Base-by-base conservation (phyloP, 2,329 filamentous ascomycete genomes). In the Phaeosphaeriaceae sp. region DNA sequence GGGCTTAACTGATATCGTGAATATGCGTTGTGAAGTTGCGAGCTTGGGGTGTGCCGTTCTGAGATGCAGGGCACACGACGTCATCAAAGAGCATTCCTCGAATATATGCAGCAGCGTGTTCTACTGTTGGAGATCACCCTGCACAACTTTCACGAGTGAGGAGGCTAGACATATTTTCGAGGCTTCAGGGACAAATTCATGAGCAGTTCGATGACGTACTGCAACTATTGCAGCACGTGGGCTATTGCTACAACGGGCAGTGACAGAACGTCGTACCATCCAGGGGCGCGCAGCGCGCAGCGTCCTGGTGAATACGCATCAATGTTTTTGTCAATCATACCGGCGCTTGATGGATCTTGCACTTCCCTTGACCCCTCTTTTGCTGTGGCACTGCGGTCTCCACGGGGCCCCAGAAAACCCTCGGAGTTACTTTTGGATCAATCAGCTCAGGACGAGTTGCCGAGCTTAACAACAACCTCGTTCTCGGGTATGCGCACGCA, bases 391-490 rank as follows among this genome's bases (percentile, higher is more conserved):
- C 27, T 15, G 21, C 52, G 31, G 33, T 24, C 52, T 54, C 45
- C 45, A 54, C 45, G 22, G 33, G 36, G 52, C 22, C 22, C 45
- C 25, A 40, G 36, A 36, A 48, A 42, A 55, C 52, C 68, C 68
- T 69, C 67, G 69, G 69, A 71, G 59, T 68, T 63, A 54, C 57
- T 19, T 19, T 41, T 47, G 52, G 48, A 53, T 62, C 60, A 62
- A 22, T 48, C 21, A 17, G 47, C 53, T 54, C 31, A 62, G 54
- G 58, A 55, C 56, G 20, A 60, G 61, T 44, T 67, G 45, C 45
- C 71, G 71, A 73, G 70, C 70, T 72, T 73, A 72, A 62, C 61
- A 63, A 40, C 21, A 48, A 53, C 61, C 48, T 45, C 56, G 44
- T 53, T 56, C 51, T 56, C 67, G 63, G 65, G 50, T 64, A 58